Conservation (phyloP, 495 filamentous ascomycete genomes). For the Penicillium psychrofluorescens region DNA sequence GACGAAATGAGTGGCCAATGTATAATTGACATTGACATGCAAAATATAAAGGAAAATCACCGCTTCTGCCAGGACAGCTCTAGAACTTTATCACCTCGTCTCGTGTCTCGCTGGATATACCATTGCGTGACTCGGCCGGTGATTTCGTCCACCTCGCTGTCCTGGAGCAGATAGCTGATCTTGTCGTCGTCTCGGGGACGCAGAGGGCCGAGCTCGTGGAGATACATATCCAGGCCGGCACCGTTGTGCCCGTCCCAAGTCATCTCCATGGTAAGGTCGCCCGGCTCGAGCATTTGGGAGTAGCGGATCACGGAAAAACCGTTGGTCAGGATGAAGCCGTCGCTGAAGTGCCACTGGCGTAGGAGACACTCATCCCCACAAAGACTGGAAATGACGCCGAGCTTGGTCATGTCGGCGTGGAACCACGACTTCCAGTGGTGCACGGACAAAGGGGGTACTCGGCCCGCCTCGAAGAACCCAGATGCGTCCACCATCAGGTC, state of each 20-base stretch:
- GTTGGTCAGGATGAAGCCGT: conserved; percentile 51
- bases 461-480: conserved; percentile 50
- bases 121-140: conserved; percentile 29
- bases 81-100: conserved; percentile 28
- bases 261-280: conserved; percentile 34
- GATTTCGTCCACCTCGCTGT: conserved; percentile 19
- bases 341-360: conserved; percentile 49
- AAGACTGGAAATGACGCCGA: conserved; percentile 39
- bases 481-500: conserved; percentile 44
- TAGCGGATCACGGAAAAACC: conserved; percentile 50
- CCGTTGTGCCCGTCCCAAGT: conserved; percentile 40
- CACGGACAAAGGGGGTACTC: conserved; percentile 42
- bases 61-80: conserved; percentile 37
- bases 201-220: conserved; percentile 37
- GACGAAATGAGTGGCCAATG: conserved; percentile 2
- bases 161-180: conserved; percentile 25
- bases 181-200: conserved; percentile 33
- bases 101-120: conserved; percentile 29
- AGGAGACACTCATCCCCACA: conserved; percentile 52
- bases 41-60: conserved; percentile 5
- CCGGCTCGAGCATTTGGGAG: conserved; percentile 23
- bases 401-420: conserved; percentile 43
- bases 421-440: conserved; percentile 57
- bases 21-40: conserved; percentile 1
- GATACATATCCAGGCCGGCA: conserved; percentile 28